A percentile compares a stretch with the other conserved stretches of the same genome.
Evolutionary conservation across 768 basidiomycete species (phyloP).

Genomic region (Tylopilus felleus): DNA sequence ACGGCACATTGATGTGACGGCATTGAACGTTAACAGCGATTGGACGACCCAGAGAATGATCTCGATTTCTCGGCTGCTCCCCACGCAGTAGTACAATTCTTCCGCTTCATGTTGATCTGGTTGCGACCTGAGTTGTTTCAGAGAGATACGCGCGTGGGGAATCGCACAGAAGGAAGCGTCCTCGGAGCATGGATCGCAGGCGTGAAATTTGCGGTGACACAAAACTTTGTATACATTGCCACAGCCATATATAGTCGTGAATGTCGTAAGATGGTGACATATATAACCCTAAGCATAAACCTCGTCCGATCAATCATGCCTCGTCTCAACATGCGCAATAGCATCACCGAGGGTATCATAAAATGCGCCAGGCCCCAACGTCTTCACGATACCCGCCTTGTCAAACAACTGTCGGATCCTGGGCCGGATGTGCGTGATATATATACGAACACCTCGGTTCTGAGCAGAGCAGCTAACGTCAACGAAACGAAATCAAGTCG

Average conservation of each 20-base stretch:
- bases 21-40: background rate
- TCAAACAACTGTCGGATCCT: slow-evolving; percentile 38
- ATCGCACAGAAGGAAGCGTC: background rate
- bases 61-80: background rate
- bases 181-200: background rate
- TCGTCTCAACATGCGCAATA: slow-evolving; percentile 36
- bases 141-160: background rate
- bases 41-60: background rate
- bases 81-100: background rate
- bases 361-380: slow-evolving; percentile 45
- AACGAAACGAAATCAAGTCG: background rate
- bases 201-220: background rate
- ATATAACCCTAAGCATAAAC: background rate
- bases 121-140: background rate
- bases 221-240: background rate
- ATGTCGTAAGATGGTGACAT: background rate
- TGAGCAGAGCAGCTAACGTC: slow-evolving; percentile 13
- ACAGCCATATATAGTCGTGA: background rate
- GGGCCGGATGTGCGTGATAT: slow-evolving; percentile 44
- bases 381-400: slow-evolving; percentile 40
- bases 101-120: background rate
- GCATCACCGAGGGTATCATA: slow-evolving; percentile 43
- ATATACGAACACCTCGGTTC: slow-evolving; percentile 44
- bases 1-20: background rate
- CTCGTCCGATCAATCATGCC: slow-evolving; percentile 6